These are phyloP conservation scores for Lecanicillium sp. DNA, from an alignment of 2,329 filamentous ascomycete species.

Conservation along the genomic window DNA sequence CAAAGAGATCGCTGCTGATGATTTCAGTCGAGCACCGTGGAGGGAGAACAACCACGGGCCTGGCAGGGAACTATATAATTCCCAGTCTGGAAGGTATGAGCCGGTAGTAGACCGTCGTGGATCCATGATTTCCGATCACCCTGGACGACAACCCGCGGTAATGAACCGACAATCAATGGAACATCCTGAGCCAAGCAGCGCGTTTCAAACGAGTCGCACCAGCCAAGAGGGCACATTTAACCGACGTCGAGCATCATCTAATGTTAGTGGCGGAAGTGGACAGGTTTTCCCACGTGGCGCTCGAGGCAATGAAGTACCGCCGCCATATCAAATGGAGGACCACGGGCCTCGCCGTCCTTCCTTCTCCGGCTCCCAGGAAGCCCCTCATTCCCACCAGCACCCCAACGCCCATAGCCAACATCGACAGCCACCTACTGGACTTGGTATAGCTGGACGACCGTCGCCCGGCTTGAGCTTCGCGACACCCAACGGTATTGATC, in stretches of 20 bases:
- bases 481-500: slow-evolving; percentile 29
- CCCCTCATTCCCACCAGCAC: slow-evolving; percentile 39
- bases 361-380: slow-evolving; percentile 44
- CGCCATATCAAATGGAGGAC: slow-evolving; percentile 33
- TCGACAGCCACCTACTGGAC: slow-evolving; percentile 21
- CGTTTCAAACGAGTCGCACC: slow-evolving; percentile 74
- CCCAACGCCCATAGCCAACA: slow-evolving; percentile 23
- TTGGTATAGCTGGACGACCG: slow-evolving; percentile 28
- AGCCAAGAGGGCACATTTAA: slow-evolving; percentile 62
- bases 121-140: slow-evolving; percentile 59
- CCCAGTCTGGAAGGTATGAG: slow-evolving; percentile 90
- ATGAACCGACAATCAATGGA: slow-evolving; percentile 67
- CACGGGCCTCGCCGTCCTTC: slow-evolving; percentile 42
- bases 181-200: slow-evolving; percentile 72
- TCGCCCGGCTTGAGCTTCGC: slow-evolving; percentile 40
- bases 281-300: slow-evolving; percentile 54
- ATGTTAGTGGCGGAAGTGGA: slow-evolving; percentile 81
- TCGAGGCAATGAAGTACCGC: slow-evolving; percentile 38
- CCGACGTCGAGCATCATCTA: slow-evolving; percentile 80
- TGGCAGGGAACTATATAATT: slow-evolving; percentile 81
- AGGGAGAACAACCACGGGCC: slow-evolving; percentile 59
- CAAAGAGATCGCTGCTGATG: slow-evolving; percentile 88
- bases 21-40: slow-evolving; percentile 81
- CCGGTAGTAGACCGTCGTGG: slow-evolving; percentile 75
- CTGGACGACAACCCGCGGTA: slow-evolving; percentile 67